These are phyloP conservation scores for Phoma sp. DNA, from an alignment of 2,329 filamentous ascomycete genomes.

Conservation along the genomic window DNA sequence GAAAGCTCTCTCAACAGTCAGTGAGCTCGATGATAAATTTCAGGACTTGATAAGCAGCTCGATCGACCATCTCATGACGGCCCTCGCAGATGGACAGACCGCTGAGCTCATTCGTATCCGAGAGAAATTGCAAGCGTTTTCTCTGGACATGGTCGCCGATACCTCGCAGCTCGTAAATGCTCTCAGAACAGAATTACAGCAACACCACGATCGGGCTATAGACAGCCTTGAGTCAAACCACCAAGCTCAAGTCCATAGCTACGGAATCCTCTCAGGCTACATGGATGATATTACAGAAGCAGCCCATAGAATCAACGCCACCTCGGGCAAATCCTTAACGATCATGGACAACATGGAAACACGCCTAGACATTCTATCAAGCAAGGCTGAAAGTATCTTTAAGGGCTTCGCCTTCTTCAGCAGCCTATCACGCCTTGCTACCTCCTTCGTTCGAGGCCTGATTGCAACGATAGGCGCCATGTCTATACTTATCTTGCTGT, in stretches of 20 bases:
- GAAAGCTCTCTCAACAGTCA: conserved; percentile 26
- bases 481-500: conserved; percentile 22
- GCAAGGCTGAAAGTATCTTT: conserved; percentile 28
- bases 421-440: conserved; percentile 20
- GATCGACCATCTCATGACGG: conserved; percentile 25
- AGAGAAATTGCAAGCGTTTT: conserved; percentile 29
- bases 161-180: conserved; percentile 22
- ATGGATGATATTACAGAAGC: conserved; percentile 20
- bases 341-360: conserved; percentile 27
- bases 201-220: conserved; percentile 23
- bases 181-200: conserved; percentile 23
- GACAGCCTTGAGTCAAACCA: conserved; percentile 23
- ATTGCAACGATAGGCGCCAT: conserved; percentile 14
- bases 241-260: conserved; percentile 26
- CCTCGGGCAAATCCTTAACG: conserved; percentile 19
- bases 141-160: conserved; percentile 25
- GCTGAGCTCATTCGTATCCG: conserved; percentile 22
- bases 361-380: conserved; percentile 24
- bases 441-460: conserved; percentile 12
- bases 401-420: conserved; percentile 32
- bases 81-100: conserved; percentile 24
- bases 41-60: conserved; percentile 27
- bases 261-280: conserved; percentile 18
- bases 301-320: conserved; percentile 19
- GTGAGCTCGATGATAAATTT: conserved; percentile 26